A percentile compares a stretch with the other conserved stretches of the same genome.
phyloP scores from a whole-genome alignment of 768 basidiomycete species.

The Mycena sanguinolenta region DNA sequence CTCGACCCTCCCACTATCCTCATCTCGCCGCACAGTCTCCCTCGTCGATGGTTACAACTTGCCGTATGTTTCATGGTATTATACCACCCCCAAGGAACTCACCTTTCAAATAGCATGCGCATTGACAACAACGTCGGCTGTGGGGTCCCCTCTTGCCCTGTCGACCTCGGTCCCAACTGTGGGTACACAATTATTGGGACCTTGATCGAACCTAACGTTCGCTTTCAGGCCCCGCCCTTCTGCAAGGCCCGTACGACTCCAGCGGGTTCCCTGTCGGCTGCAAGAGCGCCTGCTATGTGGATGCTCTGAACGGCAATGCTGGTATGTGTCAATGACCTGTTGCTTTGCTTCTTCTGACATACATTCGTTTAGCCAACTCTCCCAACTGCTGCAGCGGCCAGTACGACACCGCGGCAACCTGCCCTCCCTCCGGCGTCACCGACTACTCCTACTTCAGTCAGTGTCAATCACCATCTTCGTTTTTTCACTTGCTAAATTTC shows the following conservation, averaged over 20 bases:
- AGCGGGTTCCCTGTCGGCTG: conserved; percentile 52
- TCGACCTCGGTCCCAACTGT: conserved; percentile 62
- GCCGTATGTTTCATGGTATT: conserved; percentile 39
- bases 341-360: not conserved
- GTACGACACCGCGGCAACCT: conserved; percentile 33
- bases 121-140: conserved; percentile 58
- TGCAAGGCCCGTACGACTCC: conserved; percentile 54
- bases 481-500: not conserved
- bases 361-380: conserved; percentile 4
- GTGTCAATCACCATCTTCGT: not conserved
- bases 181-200: not conserved
- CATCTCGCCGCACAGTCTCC: conserved; percentile 43
- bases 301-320: conserved; percentile 18
- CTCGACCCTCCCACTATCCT: not conserved
- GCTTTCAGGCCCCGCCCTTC: conserved; percentile 43
- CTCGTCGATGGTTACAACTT: conserved; percentile 63
- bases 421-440: conserved; percentile 36
- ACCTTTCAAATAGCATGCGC: conserved; percentile 36
- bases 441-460: conserved; percentile 40
- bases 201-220: not conserved
- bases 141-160: conserved; percentile 53
- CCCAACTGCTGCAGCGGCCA: conserved; percentile 35
- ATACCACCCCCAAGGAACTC: too few species aligned
- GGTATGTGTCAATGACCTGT: not conserved
- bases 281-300: conserved; percentile 41